phyloP scores from a whole-genome alignment of 1,139 yeast genomes.

The Blastobotrys serpentis region DNA sequence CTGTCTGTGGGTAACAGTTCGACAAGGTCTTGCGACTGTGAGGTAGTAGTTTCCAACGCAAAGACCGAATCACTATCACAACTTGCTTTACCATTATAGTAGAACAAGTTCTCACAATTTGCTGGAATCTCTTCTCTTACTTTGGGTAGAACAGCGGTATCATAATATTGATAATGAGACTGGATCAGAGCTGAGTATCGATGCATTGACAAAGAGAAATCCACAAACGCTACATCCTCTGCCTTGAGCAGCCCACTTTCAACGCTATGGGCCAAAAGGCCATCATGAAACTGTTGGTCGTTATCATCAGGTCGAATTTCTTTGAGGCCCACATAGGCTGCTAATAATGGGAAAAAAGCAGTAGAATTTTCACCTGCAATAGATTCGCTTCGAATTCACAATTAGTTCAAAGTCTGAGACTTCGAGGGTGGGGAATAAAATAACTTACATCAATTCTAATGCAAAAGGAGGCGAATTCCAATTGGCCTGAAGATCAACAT shows the following conservation, averaged over 20 bases:
- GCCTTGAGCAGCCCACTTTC: constrained; percentile 28
- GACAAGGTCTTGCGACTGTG: constrained; percentile 10
- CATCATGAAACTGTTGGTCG: constrained; percentile 44
- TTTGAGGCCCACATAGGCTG: constrained; percentile 38
- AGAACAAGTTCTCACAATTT: constrained; percentile 50
- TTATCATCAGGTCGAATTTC: constrained; percentile 31
- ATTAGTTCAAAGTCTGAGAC: constrained; percentile 37
- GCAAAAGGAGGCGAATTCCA: constrained; percentile 45
- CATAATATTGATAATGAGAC: constrained; percentile 59
- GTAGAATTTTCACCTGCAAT: constrained; percentile 50
- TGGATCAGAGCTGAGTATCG: constrained; percentile 60
- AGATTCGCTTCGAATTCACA: constrained; percentile 45
- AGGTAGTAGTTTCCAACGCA: constrained; percentile 56
- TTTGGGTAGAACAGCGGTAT: constrained; percentile 35
- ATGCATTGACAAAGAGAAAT: constrained; percentile 54
- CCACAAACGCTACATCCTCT: constrained; percentile 41
- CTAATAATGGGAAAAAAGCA: constrained; percentile 49
- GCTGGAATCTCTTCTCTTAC: constrained; percentile 29
- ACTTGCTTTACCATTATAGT: constrained; percentile 48
- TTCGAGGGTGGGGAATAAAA: too few relatives aligned
- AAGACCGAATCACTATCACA: constrained; percentile 68
- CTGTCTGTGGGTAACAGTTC: constrained; percentile 54
- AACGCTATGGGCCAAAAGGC: constrained; percentile 39
- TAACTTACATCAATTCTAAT: constrained; percentile 47
- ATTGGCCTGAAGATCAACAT: constrained; percentile 31